phyloP scores from a whole-genome alignment of 176 grass and related monocot genomes.

The Oryza coarctata region DNA sequence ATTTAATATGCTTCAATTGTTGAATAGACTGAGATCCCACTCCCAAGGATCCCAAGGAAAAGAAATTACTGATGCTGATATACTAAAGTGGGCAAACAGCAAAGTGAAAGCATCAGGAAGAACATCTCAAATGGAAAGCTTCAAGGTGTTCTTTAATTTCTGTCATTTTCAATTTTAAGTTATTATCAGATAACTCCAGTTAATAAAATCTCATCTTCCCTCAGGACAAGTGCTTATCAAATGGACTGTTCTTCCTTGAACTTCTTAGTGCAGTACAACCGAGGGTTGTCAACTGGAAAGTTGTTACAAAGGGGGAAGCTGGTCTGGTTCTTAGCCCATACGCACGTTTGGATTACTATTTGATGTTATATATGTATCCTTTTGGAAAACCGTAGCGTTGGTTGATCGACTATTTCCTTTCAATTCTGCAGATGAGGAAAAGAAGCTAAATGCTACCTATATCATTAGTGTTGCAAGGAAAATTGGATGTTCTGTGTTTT shows the following conservation, averaged over 20 bases:
- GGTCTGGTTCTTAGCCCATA: slow-evolving; percentile 49
- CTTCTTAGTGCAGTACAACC: slow-evolving; percentile 92
- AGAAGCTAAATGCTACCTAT: slow-evolving; percentile 97
- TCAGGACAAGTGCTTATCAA: slow-evolving; percentile 88
- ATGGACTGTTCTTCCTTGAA: slow-evolving; percentile 87
- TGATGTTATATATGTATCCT: slow-evolving; percentile 7
- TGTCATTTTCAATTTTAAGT: background rate
- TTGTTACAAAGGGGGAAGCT: slow-evolving; percentile 84
- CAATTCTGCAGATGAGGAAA: slow-evolving; percentile 67
- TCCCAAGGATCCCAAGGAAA: slow-evolving; percentile 86
- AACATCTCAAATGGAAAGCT: slow-evolving; percentile 82
- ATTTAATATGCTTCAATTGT: slow-evolving; percentile 91
- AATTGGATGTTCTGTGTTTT: slow-evolving; percentile 90
- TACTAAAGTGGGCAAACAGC: slow-evolving; percentile 82
- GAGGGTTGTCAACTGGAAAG: slow-evolving; percentile 89
- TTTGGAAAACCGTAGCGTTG: background rate
- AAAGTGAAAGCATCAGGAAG: slow-evolving; percentile 76
- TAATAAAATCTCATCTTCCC: slow-evolving; percentile 36
- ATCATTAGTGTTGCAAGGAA: slow-evolving; percentile 96
- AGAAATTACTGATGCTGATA: slow-evolving; percentile 89
- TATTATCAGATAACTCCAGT: slow-evolving; percentile 4
- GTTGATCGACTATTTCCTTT: slow-evolving; percentile 10
- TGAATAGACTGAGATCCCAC: slow-evolving; percentile 86
- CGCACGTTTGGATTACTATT: slow-evolving; percentile 21
- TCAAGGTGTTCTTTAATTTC: slow-evolving; percentile 55